Base-by-base conservation (phyloP, 2,329 filamentous ascomycete species). In the Lizonia empirigonia region DNA sequence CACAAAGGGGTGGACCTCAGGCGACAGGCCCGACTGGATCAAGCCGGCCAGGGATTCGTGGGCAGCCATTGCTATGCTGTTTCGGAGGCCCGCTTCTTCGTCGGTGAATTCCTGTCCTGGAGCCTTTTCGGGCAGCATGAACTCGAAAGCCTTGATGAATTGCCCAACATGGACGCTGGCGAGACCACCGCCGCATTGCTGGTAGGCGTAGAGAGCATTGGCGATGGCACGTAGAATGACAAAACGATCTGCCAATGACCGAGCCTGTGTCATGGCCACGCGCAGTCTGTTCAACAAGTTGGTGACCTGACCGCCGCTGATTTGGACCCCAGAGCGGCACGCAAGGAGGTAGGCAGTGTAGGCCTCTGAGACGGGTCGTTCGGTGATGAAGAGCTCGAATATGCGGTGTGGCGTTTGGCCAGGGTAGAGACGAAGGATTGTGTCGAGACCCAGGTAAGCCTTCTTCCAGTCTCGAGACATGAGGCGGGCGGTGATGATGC, bases 371-470 rank as follows among this genome's bases (percentile, higher is more conserved):
- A 78, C 18, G 3, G 79, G 78, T 30, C 80, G 69, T 37, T 80
- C 71, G 18, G 66, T 63, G 30, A 80, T 68, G 56, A 81, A 77
- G 1, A 77, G 44, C 29, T 74, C 73, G 59, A 80, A 77, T 54
- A 80, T 71, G 7, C 77, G 71, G 1, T 62, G 27, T 0, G 76
- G 76, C 1, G 74, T 62, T 18, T 72, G 65, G 0, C 70, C 71
- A 2, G 80, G 80, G 50, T 74, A 76, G 5, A 82, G 67, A 20
- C 80, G 73, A 5, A 81, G 62, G 2, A 71, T 70, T 8, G 77
- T 77, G 59, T 83, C 80, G 3, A 82, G 66, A 4, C 73, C 76
- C 15, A 82, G 69, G 53, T 82, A 83, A 1, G 79, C 77, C 8
- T 71, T 73, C 29, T 67, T 72, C 68, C 78, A 77, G 42, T 81